Percentiles rank a stretch among this genome's conserved stretches.
These are phyloP conservation scores for Volvox africanus DNA, from an alignment of 139 green algal species.

Conservation along the genomic window DNA sequence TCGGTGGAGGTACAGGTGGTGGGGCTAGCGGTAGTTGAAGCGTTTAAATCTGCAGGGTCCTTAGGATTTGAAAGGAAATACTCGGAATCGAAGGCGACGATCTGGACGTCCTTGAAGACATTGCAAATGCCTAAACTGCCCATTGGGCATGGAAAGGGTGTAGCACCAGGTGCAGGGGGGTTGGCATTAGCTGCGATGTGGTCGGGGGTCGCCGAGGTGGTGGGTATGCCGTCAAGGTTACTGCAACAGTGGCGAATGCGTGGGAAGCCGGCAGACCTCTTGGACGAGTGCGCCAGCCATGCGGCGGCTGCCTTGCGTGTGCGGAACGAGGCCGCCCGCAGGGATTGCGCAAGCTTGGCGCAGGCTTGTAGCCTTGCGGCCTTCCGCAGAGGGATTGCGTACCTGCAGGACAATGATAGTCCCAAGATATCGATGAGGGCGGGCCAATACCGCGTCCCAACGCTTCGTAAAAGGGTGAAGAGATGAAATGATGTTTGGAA, in stretches of 20 bases:
- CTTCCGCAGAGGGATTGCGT: neutral
- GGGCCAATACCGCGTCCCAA: no score
- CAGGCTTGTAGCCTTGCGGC: neutral
- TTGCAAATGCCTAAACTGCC: neutral
- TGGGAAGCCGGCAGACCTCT: no score
- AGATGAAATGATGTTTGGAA: no score
- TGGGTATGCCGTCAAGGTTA: neutral
- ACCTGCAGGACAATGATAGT: neutral
- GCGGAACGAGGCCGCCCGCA: no score
- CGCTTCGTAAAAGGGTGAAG: no score
- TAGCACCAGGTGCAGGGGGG: no score
- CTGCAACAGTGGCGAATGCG: neutral
- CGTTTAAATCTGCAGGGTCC: neutral
- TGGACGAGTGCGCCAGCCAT: neutral
- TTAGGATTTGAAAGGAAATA: neutral
- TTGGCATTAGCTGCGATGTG: no score
- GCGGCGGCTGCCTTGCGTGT: neutral
- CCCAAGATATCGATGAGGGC: no score
- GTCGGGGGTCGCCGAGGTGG: no score
- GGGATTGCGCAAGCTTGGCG: neutral
- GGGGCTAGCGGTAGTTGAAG: neutral
- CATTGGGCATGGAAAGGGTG: neutral
- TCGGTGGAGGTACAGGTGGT: neutral
- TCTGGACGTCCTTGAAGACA: neutral
- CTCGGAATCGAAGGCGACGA: neutral